A percentile compares a stretch with the other conserved stretches of the same genome.
Evolutionary conservation across 2,329 filamentous ascomycete species (phyloP).

Genomic region (Fusarium poae): DNA sequence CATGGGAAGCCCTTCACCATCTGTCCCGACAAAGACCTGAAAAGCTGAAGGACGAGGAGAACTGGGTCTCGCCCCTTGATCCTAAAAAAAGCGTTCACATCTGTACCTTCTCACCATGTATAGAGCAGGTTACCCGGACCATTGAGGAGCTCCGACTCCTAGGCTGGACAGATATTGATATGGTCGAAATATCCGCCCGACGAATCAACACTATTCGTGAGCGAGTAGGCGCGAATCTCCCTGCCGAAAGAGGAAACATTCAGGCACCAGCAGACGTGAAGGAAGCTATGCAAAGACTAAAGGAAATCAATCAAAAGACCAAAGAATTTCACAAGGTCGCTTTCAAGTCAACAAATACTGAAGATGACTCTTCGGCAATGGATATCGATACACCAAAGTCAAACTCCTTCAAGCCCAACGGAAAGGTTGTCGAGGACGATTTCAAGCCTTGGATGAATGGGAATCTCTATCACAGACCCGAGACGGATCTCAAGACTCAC

Average conservation of each 20-base stretch:
- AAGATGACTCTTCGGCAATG: conserved; percentile 56
- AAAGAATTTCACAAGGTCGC: conserved; percentile 71
- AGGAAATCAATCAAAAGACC: conserved; percentile 77
- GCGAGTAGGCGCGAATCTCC: conserved; percentile 76
- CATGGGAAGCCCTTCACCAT: conserved; percentile 83
- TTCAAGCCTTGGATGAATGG: conserved; percentile 79
- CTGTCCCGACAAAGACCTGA: conserved; percentile 67
- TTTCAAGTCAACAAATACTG: conserved; percentile 33
- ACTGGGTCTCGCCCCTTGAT: conserved; percentile 74
- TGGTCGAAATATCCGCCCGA: conserved; percentile 88
- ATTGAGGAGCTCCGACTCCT: conserved; percentile 82
- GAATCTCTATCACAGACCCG: conserved; percentile 81
- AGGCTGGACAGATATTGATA: conserved; percentile 92
- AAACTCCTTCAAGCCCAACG: conserved; percentile 45
- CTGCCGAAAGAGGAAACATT: conserved; percentile 77
- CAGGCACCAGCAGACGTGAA: conserved; percentile 78
- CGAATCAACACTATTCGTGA: conserved; percentile 87
- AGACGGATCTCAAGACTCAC: conserved; percentile 92
- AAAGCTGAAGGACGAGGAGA: conserved; percentile 42
- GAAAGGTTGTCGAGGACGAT: conserved; percentile 44
- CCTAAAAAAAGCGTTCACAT: conserved; percentile 79
- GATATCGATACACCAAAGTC: conserved; percentile 54
- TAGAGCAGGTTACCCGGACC: conserved; percentile 93
- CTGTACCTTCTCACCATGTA: conserved; percentile 96
- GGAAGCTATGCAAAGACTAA: conserved; percentile 81